phyloP scores from a whole-genome alignment of 106 monocot genomes.

The Gastrodia elata region DNA sequence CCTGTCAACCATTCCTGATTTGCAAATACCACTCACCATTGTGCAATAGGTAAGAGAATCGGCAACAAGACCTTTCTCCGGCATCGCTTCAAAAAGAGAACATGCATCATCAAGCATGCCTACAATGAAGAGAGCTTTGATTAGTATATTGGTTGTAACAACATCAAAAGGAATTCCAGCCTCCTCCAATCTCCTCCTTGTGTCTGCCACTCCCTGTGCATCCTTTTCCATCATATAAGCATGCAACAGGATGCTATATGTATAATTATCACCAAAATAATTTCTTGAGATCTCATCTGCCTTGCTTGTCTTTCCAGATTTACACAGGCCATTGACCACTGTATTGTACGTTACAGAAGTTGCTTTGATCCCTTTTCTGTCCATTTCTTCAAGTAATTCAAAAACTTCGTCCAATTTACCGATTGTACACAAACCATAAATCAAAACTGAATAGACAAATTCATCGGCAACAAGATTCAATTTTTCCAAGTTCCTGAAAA shows the following conservation, averaged over 20 bases:
- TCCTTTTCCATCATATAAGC: slow-evolving; percentile 45
- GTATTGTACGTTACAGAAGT: slow-evolving; percentile 46
- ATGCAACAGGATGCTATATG: slow-evolving; percentile 52
- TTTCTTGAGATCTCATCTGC: slow-evolving; percentile 38
- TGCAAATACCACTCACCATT: slow-evolving; percentile 38
- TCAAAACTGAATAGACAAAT: slow-evolving; percentile 46
- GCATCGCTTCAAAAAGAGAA: slow-evolving; percentile 47
- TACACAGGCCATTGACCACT: slow-evolving; percentile 64
- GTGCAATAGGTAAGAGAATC: slow-evolving; percentile 41
- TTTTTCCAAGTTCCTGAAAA: slow-evolving; percentile 44
- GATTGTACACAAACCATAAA: slow-evolving; percentile 37
- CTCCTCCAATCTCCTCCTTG: slow-evolving; percentile 44
- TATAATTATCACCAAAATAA: slow-evolving; percentile 49
- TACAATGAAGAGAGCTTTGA: slow-evolving; percentile 54
- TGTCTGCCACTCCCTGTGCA: slow-evolving; percentile 27
- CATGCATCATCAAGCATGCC: slow-evolving; percentile 53
- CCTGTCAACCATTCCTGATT: slow-evolving; percentile 26
- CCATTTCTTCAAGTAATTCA: slow-evolving; percentile 47
- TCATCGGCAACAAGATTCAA: slow-evolving; percentile 35
- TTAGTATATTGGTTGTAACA: slow-evolving; percentile 45
- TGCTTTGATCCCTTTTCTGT: slow-evolving; percentile 36
- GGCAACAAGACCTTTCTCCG: slow-evolving; percentile 33
- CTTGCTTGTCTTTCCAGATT: slow-evolving; percentile 30
- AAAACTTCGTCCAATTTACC: slow-evolving; percentile 51
- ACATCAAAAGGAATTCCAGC: slow-evolving; percentile 33